Conservation (phyloP, 306 rosid genomes). For the Prunus padus region DNA sequence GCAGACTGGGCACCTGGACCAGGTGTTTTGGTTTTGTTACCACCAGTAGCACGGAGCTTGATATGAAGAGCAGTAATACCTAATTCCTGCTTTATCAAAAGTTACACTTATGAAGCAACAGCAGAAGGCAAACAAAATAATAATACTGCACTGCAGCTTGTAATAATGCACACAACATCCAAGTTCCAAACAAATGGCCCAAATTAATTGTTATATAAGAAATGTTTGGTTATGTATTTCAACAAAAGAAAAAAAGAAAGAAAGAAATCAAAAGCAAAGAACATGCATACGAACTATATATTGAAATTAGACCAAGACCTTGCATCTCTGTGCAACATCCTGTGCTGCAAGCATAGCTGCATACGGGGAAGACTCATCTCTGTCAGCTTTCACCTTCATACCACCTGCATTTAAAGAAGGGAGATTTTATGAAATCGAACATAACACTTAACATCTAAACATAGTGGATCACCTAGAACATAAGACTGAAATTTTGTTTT, state of each 20-base stretch:
- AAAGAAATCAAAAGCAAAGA: not conserved
- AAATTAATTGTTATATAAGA: too few relatives aligned
- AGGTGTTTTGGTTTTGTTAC: slow-evolving; percentile 86
- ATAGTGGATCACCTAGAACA: too few relatives aligned
- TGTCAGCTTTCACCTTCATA: slow-evolving; percentile 87
- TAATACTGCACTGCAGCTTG: too few relatives aligned
- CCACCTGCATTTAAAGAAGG: slow-evolving; percentile 48
- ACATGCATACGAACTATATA: not conserved
- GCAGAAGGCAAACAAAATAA: not conserved
- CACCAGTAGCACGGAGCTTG: slow-evolving; percentile 87
- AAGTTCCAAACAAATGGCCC: not conserved
- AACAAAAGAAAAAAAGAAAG: not conserved
- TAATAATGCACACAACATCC: not conserved
- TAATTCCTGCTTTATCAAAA: slow-evolving; percentile 49
- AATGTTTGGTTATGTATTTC: too few relatives aligned
- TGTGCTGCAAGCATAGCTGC: slow-evolving; percentile 96
- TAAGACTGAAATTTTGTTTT: too few relatives aligned
- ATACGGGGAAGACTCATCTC: slow-evolving; percentile 84
- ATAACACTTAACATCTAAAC: not conserved
- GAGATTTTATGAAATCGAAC: not conserved
- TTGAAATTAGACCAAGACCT: slow-evolving; percentile 32
- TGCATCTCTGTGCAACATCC: slow-evolving; percentile 81
- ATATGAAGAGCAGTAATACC: slow-evolving; percentile 86
- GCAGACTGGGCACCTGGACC: slow-evolving; percentile 98
- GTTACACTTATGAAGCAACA: not conserved